Conservation (phyloP, 805 yeast genomes). For the Spathaspora arborariae region DNA sequence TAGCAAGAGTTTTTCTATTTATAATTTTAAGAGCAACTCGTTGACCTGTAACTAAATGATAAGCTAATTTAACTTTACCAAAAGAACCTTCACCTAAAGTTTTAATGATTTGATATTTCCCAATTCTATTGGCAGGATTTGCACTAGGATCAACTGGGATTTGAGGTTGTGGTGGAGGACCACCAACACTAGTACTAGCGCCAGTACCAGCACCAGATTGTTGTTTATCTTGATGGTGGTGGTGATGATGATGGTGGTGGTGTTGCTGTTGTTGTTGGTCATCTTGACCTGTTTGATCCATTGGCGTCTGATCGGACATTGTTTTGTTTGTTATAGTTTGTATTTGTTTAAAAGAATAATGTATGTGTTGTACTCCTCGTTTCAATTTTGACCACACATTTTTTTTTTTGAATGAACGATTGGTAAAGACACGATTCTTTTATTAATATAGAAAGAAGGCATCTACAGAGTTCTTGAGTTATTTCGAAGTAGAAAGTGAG, state of each 20-base stretch:
- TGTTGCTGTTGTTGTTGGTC: conserved; percentile 7
- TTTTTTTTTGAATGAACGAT: neutral
- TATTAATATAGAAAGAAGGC: too few species aligned
- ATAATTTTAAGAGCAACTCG: conserved; percentile 91
- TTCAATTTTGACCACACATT: neutral
- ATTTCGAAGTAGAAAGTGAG: too few species aligned
- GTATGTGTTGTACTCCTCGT: neutral
- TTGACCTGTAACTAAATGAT: conserved; percentile 87
- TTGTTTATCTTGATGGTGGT: conserved; percentile 10
- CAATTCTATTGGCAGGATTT: conserved; percentile 55
- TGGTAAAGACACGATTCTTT: neutral
- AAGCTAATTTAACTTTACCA: conserved; percentile 91
- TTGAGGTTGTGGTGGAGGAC: neutral
- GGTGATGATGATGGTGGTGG: conserved; percentile 10
- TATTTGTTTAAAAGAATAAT: neutral
- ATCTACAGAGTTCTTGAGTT: too few species aligned
- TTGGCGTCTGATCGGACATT: conserved; percentile 3
- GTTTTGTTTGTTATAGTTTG: neutral
- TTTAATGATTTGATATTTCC: conserved; percentile 88
- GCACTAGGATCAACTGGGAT: conserved; percentile 21
- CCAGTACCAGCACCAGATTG: too few species aligned
- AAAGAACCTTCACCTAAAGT: conserved; percentile 95
- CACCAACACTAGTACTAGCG: too few species aligned
- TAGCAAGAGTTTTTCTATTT: conserved; percentile 86
- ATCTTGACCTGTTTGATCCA: conserved; percentile 1